A percentile compares a stretch with the other conserved stretches of the same genome.
Conservation (phyloP, 2,329 filamentous ascomycete genomes). For the Colletotrichum sp. region DNA sequence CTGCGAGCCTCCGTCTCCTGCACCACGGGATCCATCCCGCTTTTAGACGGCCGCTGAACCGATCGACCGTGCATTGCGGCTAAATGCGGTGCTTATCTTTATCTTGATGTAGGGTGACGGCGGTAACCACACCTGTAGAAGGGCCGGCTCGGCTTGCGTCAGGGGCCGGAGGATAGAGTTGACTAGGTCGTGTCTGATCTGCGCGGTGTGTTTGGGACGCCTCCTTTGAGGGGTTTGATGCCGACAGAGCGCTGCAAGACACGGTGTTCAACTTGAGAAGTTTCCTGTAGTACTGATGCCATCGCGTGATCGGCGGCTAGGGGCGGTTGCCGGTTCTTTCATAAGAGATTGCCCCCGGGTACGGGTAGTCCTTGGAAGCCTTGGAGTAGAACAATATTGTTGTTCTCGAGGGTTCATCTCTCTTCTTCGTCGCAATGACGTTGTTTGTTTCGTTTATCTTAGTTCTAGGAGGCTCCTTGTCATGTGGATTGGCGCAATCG, state of each 20-base stretch:
- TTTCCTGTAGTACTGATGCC: neutral
- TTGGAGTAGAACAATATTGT: rapidly evolving
- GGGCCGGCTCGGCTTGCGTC: neutral
- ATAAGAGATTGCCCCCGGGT: neutral
- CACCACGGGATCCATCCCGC: neutral
- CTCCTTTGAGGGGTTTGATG: neutral
- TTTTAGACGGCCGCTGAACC: neutral
- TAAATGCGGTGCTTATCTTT: constrained; percentile 2
- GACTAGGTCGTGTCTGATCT: neutral
- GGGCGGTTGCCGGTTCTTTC: neutral
- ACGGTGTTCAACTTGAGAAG: neutral
- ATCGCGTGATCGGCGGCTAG: neutral
- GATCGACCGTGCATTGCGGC: neutral
- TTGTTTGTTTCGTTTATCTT: neutral
- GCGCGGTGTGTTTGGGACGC: neutral
- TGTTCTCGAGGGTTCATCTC: rapidly evolving
- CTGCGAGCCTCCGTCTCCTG: neutral
- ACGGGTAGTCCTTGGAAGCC: neutral
- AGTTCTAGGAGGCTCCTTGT: rapidly evolving
- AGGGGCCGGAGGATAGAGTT: neutral
- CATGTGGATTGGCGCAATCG: neutral
- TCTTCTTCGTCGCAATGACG: neutral
- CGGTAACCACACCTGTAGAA: neutral
- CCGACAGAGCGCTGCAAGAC: neutral
- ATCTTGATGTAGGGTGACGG: neutral